Conservation (phyloP, 768 basidiomycete species). For the Hemileccinum impolitum region DNA sequence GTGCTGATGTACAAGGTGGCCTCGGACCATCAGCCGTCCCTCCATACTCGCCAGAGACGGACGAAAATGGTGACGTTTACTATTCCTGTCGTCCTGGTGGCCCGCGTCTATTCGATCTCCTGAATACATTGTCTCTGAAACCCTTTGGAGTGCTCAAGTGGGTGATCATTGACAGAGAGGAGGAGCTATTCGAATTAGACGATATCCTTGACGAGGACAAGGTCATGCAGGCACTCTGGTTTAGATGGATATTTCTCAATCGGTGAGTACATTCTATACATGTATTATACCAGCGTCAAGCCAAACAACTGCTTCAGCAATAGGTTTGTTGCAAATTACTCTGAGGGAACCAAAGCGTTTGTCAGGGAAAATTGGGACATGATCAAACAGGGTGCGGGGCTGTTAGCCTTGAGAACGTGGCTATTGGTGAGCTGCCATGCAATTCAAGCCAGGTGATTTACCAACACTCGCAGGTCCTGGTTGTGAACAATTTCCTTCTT, state of each 20-base stretch:
- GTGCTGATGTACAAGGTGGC: conserved; percentile 36
- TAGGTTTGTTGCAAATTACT: conserved; percentile 53
- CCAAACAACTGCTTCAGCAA: conserved; percentile 34
- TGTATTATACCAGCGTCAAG: not conserved
- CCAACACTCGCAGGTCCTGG: conserved; percentile 42
- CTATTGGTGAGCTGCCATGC: conserved; percentile 44
- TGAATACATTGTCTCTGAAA: conserved; percentile 57
- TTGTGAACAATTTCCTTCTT: conserved; percentile 52
- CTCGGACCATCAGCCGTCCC: conserved; percentile 49
- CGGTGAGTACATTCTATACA: conserved; percentile 36
- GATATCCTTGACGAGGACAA: conserved; percentile 74
- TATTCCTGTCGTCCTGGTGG: conserved; percentile 69
- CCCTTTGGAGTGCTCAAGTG: conserved; percentile 65
- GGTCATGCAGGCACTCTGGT: conserved; percentile 77
- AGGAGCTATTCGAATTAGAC: conserved; percentile 70
- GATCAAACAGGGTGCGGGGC: conserved; percentile 69
- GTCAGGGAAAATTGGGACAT: conserved; percentile 59
- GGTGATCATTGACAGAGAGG: conserved; percentile 68
- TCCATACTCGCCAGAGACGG: conserved; percentile 50
- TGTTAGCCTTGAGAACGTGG: conserved; percentile 59
- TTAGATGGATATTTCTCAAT: conserved; percentile 66
- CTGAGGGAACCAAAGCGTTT: conserved; percentile 51
- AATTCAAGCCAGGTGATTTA: not conserved
- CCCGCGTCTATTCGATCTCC: conserved; percentile 59
- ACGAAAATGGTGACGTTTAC: conserved; percentile 44